Base-by-base conservation (phyloP, 495 filamentous ascomycete genomes). In the Tuber calosporum region DNA sequence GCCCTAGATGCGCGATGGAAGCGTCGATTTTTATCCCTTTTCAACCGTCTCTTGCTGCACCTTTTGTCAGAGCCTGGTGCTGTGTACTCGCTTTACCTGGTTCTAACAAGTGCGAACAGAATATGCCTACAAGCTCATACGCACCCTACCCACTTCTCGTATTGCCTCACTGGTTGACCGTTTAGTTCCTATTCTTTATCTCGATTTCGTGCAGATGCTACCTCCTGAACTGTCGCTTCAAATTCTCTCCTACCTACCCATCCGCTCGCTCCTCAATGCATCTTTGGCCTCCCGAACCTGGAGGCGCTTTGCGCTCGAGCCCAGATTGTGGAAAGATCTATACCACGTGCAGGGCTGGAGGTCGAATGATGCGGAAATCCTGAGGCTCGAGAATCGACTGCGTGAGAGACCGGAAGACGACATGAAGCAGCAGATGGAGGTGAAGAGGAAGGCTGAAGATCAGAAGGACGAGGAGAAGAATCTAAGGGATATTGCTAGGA, bases 221-320 rank as follows among this genome's bases (percentile, higher is more conserved):
- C 95, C 95, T 0, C 88, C 91, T 1, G 95, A 99, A 81, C 88
- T 98, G 72, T 94, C 91, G 69, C 89, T 93, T 71, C 89, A 95
- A 78, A 90, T 97, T 22, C 90, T 98, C 58, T 91, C 90, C 41
- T 96, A 92, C 80, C 88, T 99, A 41, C 89, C 92, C 53, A 89
- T 92, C 1, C 81, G 87, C 20, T 91, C 91, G 9, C 86, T 99
- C 58, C 84, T 97, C 71, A 88, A 87, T 72, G 91, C 93, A 9
- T 92, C 93, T 9, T 85, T 88, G 42, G 87, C 90, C 6, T 97
- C 93, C 22, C 88, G 90, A 43, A 85, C 88, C 73, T 98, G 96
- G 95, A 89, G 93, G 69, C 85, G 86, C 37, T 86, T 94, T 17
- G 90, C 93, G n/a, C 80, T 91, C 53, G 94, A 98, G 80, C 87